A percentile compares a stretch with the other conserved stretches of the same genome.
Conservation (phyloP, 2,329 filamentous ascomycete species). For the Pseudogymnoascus sp. region DNA sequence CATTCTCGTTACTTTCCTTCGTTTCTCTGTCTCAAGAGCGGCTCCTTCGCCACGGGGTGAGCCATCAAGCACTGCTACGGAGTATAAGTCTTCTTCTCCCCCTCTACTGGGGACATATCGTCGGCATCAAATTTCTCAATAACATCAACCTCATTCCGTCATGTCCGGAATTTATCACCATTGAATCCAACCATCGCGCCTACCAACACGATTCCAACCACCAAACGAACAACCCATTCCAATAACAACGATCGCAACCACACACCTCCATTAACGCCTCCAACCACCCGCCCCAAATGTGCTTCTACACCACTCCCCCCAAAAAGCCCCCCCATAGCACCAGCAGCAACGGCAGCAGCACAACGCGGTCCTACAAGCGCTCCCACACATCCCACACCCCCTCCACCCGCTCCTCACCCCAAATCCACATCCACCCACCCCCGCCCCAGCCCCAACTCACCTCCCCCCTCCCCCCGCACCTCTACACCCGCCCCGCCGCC, state of each 20-base stretch:
- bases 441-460: not conserved
- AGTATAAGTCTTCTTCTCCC: not conserved
- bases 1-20: not conserved
- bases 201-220: not conserved
- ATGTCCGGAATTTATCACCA: not conserved
- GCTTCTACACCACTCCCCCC: not conserved
- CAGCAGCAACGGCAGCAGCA: not conserved
- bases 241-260: not conserved
- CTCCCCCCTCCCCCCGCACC: not conserved
- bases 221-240: not conserved
- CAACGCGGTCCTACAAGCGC: not conserved
- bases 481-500: not conserved
- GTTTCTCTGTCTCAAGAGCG: not conserved
- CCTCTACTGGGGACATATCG: not conserved
- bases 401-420: not conserved
- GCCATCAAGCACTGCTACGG: not conserved
- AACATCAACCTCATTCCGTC: not conserved
- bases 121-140: not conserved
- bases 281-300: not conserved
- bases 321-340: not conserved
- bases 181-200: not conserved
- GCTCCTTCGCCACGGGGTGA: not conserved
- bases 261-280: not conserved
- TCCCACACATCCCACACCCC: not conserved
- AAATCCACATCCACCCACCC: not conserved